phyloP scores from a whole-genome alignment of 2,329 filamentous ascomycete species.

The Talaromyces pinophilus region DNA sequence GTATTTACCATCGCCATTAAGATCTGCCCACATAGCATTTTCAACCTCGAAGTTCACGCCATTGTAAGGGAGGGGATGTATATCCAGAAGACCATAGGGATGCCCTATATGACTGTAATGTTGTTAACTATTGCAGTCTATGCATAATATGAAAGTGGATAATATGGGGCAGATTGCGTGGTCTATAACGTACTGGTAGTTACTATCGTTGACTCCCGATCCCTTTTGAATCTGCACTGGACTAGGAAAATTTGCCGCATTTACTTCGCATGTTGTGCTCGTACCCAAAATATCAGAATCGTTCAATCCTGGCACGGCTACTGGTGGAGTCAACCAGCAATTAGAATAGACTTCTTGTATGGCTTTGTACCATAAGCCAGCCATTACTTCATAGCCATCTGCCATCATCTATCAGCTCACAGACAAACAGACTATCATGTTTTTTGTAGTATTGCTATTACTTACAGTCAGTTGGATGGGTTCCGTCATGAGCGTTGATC shows the following conservation, averaged over 20 bases:
- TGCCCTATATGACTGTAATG: not conserved
- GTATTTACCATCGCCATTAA: not conserved
- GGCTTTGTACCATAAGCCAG: not conserved
- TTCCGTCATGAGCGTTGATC: constrained; percentile 3
- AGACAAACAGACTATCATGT: not conserved
- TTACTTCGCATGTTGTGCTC: not conserved
- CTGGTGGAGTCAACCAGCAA: not conserved
- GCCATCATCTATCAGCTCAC: not conserved
- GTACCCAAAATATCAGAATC: not conserved
- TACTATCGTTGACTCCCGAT: not conserved
- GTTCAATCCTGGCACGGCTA: not conserved
- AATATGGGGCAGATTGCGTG: no score
- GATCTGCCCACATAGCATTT: not conserved
- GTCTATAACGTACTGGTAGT: not conserved
- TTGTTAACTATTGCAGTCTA: no score
- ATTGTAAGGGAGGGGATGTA: not conserved
- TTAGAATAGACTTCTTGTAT: not conserved
- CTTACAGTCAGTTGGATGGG: constrained; percentile 4
- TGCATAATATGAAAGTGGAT: no score
- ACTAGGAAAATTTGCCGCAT: not conserved
- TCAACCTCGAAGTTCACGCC: not conserved
- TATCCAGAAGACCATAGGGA: not conserved
- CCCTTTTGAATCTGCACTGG: not conserved
- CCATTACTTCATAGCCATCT: not conserved
- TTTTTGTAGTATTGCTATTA: not conserved